Base-by-base conservation (phyloP, 345 rosid species). In the Microthlaspi erraticum region DNA sequence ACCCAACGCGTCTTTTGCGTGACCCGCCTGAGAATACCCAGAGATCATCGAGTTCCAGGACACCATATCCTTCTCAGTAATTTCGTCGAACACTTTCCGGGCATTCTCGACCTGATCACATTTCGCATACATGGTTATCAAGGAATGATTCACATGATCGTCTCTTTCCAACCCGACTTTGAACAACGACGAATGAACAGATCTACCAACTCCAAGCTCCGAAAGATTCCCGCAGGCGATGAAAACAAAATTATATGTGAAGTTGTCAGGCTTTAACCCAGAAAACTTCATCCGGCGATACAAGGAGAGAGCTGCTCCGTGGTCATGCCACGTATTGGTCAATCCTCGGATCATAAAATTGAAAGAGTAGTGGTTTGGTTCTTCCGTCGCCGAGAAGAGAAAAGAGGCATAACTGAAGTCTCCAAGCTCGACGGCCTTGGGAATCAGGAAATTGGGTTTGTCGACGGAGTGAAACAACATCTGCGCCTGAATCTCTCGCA, bases 41-140 rank as follows among this genome's bases (percentile, higher is more conserved):
- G 97, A 86, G 58, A 93, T 88, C 96, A 93, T 88, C 5, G 97
- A 90, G 77, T 88, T 88, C 98, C 97, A 93, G 1, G 97, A 87
- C 54, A 93, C 96, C 71, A 78, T 59, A 79, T 83, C 91, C 59
- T 76, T 83, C 3, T 75, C 80, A 50, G 37, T 49, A 77, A 88
- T 88, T 86, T 83, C 91, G 58, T 88, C 90, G 34, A 93, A 93
- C 82, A 88, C 84, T 71, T 82, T 87, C 37, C 90, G 86, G 2
- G 96, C 91, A 67, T 13, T 31, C 0, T 2, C 62, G 48, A 81
- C 14, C 3, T 74, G 66, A 8, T 82, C 72, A 54, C 92, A 87
- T 68, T 70, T 81, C 0, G 85, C 66, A 34, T 93, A 90, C 96
- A 88, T 82, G 0, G 79, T 74, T 0, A 93, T 86, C 83, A 93